phyloP scores from a whole-genome alignment of 371 early-diverging fungal species.

The Rhizomucor miehei region DNA sequence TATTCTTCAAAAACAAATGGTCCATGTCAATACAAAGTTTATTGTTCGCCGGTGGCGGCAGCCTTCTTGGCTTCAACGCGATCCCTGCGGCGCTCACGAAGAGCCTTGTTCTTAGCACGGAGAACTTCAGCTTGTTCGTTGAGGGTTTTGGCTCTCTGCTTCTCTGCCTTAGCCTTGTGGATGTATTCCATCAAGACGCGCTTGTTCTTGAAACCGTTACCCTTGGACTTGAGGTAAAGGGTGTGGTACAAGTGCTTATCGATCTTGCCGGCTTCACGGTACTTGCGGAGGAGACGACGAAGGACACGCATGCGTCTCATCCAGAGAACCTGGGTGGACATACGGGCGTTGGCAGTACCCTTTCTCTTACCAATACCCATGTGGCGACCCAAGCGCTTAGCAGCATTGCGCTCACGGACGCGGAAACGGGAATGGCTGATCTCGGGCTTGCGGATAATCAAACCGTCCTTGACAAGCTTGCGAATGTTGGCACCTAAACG shows the following conservation, averaged over 20 bases:
- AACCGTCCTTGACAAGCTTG: conserved; percentile 96
- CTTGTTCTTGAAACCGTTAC: conserved; percentile 99
- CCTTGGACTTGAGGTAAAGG: conserved; percentile 99
- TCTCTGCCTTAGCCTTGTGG: conserved; percentile 99
- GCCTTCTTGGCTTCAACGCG: conserved; percentile 84
- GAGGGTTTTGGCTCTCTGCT: conserved; percentile 91
- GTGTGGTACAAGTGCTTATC: conserved; percentile 97
- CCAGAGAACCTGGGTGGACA: conserved; percentile 97
- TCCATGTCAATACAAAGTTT: conserved; percentile 2
- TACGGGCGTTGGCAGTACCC: conserved; percentile 99
- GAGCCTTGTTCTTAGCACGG: conserved; percentile 94
- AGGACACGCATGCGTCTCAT: conserved; percentile 99
- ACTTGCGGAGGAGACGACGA: conserved; percentile 96
- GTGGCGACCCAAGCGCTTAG: conserved; percentile 99
- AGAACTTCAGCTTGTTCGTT: conserved; percentile 98
- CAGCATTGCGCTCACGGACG: conserved; percentile 88
- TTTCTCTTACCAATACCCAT: conserved; percentile 97
- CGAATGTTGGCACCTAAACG: conserved; percentile 96
- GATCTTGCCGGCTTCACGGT: conserved; percentile 97
- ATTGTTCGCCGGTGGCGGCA: conserved; percentile 34
- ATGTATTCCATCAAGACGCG: conserved; percentile 99
- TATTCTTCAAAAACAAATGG: conserved; percentile 3
- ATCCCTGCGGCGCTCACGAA: conserved; percentile 88
- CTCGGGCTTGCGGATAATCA: conserved; percentile 96
- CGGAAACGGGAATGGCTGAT: conserved; percentile 94